phyloP scores from a whole-genome alignment of 2,329 filamentous ascomycete genomes.

The Fusarium sp. region DNA sequence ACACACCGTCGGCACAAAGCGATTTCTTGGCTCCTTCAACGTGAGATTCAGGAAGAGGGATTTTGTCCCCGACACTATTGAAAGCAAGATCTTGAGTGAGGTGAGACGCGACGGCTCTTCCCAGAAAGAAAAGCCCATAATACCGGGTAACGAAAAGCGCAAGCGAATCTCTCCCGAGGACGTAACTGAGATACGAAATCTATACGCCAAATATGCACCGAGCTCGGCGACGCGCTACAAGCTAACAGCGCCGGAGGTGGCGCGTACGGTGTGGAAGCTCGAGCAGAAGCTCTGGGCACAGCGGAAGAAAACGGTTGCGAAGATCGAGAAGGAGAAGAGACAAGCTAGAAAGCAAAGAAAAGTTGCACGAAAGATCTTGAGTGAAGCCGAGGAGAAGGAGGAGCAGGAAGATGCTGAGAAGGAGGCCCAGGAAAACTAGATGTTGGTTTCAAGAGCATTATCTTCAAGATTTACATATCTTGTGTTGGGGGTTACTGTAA shows the following conservation, averaged over 20 bases:
- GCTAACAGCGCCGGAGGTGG: background rate
- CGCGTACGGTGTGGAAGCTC: conserved; percentile 57
- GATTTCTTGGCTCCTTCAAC: conserved; percentile 34
- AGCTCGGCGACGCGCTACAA: background rate
- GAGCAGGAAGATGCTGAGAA: background rate
- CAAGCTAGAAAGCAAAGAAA: background rate
- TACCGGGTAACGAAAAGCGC: background rate
- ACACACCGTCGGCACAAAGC: conserved; percentile 43
- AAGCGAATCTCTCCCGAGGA: background rate
- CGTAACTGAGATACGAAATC: background rate
- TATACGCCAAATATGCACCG: conserved; percentile 1
- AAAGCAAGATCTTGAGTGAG: background rate
- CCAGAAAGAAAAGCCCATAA: background rate
- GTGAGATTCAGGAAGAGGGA: conserved; percentile 3
- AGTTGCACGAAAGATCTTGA: background rate
- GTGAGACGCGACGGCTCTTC: background rate
- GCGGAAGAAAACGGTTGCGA: background rate
- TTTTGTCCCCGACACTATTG: background rate
- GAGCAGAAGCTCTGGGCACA: conserved; percentile 77
- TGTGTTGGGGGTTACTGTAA: background rate
- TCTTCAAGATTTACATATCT: background rate
- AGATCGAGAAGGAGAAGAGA: background rate
- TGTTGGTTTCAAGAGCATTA: background rate
- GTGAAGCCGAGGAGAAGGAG: background rate
- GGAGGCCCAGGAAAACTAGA: background rate